Evolutionary conservation across 2,329 filamentous ascomycete species (phyloP), one percentile per base, ranked within the genome.

Genomic region (Penicillium sp.): DNA sequence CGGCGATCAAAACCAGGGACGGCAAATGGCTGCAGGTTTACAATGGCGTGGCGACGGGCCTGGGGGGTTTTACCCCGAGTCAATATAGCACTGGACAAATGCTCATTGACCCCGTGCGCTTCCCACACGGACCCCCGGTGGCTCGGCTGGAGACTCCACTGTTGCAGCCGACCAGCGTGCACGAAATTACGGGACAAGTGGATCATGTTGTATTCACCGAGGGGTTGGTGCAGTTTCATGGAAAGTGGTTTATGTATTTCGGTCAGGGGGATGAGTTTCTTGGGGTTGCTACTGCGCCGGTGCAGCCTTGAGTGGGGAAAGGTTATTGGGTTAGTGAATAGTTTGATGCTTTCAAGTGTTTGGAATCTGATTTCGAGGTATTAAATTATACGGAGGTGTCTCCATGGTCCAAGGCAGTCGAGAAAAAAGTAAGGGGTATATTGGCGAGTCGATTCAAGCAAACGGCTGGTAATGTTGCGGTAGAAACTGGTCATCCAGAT

Each of bases 1-100:
- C 68, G 7, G 66, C 67, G 2, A 57, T 71, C 42, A 69, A 69
- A 50, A 70, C 69, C 7, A 51, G 66, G 18, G 64, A 70, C 50
- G 66, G 67, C 3, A 60, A 56, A 24, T 71, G 68, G 68, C 39
- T 71, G 10, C 50, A 64, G 22, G 48, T 71, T 27, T 68, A 69
- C 53, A 68, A 69, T 39, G 64, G 36, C 16, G 44, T 51, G 25
- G 31, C 44, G n/a, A 44, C 44, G 18, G 44, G 28, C 30, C 31
- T 39, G 24, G 50, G 31, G 20, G 33, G 44, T 16, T 51, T 31
- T 33, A 48, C 40, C 14, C 31, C 40, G 44, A 44, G 20, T 20
- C 24, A 53, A 28, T 50, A 43, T 28, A 46, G 51, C 24, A 49
- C 42, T 14, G 46, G 46, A 5, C 35, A 42, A 24, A 45, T 46